Evolutionary conservation across 106 monocot species (phyloP).

Genomic region (Posidonia australis): DNA sequence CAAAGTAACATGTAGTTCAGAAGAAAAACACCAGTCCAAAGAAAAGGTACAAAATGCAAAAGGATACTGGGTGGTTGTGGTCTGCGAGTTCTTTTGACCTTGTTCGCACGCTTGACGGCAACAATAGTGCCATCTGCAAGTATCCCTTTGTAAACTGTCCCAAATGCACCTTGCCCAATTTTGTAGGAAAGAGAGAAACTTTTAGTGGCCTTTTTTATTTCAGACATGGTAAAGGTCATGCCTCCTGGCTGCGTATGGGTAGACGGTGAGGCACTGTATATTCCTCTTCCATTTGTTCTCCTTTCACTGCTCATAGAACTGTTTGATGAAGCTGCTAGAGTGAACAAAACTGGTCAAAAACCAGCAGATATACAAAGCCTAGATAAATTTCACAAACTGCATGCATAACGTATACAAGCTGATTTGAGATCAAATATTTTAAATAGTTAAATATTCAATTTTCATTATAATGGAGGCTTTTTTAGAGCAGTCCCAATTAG

Average conservation of each 20-base stretch:
- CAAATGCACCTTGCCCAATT: slow-evolving; percentile 68
- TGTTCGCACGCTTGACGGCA: slow-evolving; percentile 71
- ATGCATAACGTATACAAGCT: too few relatives aligned
- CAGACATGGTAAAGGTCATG: slow-evolving; percentile 30
- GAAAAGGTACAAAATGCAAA: background rate
- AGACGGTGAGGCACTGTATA: background rate
- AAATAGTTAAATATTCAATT: too few relatives aligned
- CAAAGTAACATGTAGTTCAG: background rate
- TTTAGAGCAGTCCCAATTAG: too few relatives aligned
- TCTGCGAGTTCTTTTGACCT: slow-evolving; percentile 15
- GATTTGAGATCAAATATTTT: too few relatives aligned
- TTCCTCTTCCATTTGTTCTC: background rate
- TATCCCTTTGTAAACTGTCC: slow-evolving; percentile 55
- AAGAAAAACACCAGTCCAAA: background rate
- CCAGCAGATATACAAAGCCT: too few relatives aligned
- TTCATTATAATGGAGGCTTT: too few relatives aligned
- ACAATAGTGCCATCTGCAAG: slow-evolving; percentile 44
- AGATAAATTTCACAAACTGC: too few relatives aligned
- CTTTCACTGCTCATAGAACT: slow-evolving; percentile 4
- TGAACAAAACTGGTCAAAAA: background rate
- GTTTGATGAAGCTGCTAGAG: slow-evolving; percentile 1
- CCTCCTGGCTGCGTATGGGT: slow-evolving; percentile 8
- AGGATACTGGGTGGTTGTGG: background rate
- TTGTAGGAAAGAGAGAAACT: slow-evolving; percentile 43
- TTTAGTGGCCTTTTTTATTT: slow-evolving; percentile 51